Conservation (phyloP, 1,284 basidiomycete species). For the Microbotryomycetes sp. region DNA sequence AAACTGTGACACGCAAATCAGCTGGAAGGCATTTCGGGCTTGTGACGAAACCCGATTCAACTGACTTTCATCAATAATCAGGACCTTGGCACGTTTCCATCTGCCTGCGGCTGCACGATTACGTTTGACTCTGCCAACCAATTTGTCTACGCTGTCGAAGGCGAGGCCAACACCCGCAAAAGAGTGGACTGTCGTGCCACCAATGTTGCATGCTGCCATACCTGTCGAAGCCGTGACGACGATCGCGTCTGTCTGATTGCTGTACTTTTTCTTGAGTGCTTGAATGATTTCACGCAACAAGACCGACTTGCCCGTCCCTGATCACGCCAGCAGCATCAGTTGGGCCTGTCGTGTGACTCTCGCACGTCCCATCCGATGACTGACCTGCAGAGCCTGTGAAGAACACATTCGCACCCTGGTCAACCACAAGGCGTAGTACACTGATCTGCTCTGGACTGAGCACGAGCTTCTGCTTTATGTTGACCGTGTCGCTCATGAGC, state of each 20-base stretch:
- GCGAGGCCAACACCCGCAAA: conserved; percentile 86
- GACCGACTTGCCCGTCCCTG: conserved; percentile 92
- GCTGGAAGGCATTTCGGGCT: neutral
- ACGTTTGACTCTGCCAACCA: conserved; percentile 62
- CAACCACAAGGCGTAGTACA: conserved; percentile 65
- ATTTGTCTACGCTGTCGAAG: conserved; percentile 56
- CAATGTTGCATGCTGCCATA: conserved; percentile 90
- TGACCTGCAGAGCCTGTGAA: conserved; percentile 94
- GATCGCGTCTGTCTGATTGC: conserved; percentile 53
- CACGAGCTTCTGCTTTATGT: conserved; percentile 45
- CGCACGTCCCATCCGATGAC: conserved; percentile 40
- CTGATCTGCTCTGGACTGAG: conserved; percentile 77
- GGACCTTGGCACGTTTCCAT: conserved; percentile 68
- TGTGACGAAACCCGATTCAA: conserved; percentile 1
- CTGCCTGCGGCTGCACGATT: conserved; percentile 61
- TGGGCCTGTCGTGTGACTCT: no score
- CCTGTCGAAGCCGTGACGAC: conserved; percentile 85
- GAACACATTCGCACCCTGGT: conserved; percentile 71
- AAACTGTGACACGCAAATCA: conserved; percentile 55
- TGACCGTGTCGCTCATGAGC: conserved; percentile 31
- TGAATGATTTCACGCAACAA: conserved; percentile 82
- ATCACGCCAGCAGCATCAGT: neutral
- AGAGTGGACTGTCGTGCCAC: conserved; percentile 86
- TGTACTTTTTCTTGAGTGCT: conserved; percentile 51
- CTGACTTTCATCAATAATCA: conserved; percentile 91